These are phyloP conservation scores for Mrakia hoshinonis DNA, from an alignment of 768 basidiomycete species.

Conservation along the genomic window DNA sequence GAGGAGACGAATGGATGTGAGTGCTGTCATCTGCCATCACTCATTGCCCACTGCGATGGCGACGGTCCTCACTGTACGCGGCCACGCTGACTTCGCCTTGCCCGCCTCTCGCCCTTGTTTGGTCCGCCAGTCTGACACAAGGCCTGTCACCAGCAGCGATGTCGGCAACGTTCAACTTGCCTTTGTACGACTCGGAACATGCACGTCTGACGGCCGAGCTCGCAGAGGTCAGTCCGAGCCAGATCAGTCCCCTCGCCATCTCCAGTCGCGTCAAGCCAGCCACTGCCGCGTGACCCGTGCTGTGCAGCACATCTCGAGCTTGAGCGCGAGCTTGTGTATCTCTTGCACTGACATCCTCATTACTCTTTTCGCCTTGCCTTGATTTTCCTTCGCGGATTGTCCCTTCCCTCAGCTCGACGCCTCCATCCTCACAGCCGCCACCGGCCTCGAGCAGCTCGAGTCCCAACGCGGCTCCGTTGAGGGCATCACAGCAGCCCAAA, in stretches of 20 bases:
- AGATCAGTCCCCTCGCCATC: too few relatives aligned
- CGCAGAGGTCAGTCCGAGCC: neutral
- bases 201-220: conserved; percentile 10
- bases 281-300: too few relatives aligned
- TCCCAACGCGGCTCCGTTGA: neutral
- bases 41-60: neutral
- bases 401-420: neutral
- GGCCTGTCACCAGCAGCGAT: conserved; percentile 23
- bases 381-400: neutral
- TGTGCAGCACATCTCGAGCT: too few relatives aligned
- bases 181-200: conserved; percentile 19
- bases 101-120: neutral
- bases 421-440: neutral
- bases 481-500: neutral
- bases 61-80: neutral
- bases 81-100: neutral
- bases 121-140: conserved; percentile 1
- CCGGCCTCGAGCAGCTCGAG: conserved; percentile 1
- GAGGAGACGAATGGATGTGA: conserved; percentile 29
- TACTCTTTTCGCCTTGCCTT: neutral
- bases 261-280: neutral
- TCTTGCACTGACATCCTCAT: neutral
- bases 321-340: neutral
- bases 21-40: neutral
- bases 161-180: conserved; percentile 20